Evolutionary conservation across 2,329 filamentous ascomycete genomes (phyloP).

Genomic region (Cryphonectria parasitica): DNA sequence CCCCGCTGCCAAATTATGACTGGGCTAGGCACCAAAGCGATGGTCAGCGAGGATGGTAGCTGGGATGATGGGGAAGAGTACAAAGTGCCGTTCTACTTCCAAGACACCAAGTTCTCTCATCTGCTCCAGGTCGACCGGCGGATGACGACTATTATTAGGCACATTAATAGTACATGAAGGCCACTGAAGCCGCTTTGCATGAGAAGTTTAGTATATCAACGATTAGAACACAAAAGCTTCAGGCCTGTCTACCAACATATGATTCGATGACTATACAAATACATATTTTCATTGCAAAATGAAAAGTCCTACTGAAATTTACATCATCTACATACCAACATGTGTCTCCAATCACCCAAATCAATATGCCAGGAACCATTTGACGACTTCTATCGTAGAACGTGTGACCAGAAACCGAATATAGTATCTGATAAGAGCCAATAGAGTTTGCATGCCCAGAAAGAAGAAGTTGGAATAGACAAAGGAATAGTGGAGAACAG

Average conservation of each 20-base stretch:
- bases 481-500: background rate
- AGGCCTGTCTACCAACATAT: no score
- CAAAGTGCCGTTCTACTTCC: background rate
- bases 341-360: background rate
- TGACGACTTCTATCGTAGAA: background rate
- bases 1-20: background rate
- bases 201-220: no score
- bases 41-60: background rate
- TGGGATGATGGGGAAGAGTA: background rate
- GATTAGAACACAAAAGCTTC: background rate
- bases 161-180: background rate
- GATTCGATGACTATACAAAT: no score
- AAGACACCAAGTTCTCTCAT: background rate
- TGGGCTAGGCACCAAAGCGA: background rate
- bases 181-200: no score
- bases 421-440: background rate
- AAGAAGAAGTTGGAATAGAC: background rate
- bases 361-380: background rate
- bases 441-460: background rate
- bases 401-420: no score
- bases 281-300: no score
- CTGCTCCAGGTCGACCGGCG: background rate
- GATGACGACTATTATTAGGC: background rate
- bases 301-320: no score
- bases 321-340: background rate